Percentiles rank a stretch among this genome's conserved stretches.
phyloP scores from a whole-genome alignment of 2,329 filamentous ascomycete genomes.

The Coniochaeta prunicola region DNA sequence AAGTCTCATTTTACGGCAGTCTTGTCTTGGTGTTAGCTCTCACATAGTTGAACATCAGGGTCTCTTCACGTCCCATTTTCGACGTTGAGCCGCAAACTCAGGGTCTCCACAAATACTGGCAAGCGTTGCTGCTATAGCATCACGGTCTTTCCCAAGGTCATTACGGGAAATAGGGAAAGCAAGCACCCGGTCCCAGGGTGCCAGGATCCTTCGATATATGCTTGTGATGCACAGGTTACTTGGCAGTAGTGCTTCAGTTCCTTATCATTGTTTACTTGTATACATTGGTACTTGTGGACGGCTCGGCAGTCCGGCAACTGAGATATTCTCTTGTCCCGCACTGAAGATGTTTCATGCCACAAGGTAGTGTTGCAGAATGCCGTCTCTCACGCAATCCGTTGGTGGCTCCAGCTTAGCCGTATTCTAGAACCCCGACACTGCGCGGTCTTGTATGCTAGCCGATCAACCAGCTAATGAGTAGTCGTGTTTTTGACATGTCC shows the following conservation, averaged over 20 bases:
- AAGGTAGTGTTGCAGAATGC: not conserved
- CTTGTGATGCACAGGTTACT: not conserved
- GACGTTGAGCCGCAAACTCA: not conserved
- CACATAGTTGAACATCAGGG: not conserved
- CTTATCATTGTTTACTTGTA: not conserved
- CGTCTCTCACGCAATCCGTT: not conserved
- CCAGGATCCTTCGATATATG: not conserved
- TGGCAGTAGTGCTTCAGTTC: not conserved
- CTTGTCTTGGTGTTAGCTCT: not conserved
- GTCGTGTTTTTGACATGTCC: not conserved
- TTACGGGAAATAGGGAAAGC: not conserved
- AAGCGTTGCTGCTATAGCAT: not conserved
- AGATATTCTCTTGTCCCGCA: slow-evolving; percentile 1
- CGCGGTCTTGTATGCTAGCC: not conserved
- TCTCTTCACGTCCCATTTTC: not conserved
- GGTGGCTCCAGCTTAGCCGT: not conserved
- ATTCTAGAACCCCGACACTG: not conserved
- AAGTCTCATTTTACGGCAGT: not conserved
- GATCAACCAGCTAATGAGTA: not conserved
- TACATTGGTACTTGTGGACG: not conserved
- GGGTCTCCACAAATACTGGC: not conserved
- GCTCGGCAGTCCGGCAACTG: not conserved
- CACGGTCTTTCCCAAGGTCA: not conserved
- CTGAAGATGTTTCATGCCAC: slow-evolving; percentile 4
- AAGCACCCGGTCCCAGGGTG: not conserved